Conservation (phyloP, 352 stramenopile genomes). For the Pythium vanterpoolii region DNA sequence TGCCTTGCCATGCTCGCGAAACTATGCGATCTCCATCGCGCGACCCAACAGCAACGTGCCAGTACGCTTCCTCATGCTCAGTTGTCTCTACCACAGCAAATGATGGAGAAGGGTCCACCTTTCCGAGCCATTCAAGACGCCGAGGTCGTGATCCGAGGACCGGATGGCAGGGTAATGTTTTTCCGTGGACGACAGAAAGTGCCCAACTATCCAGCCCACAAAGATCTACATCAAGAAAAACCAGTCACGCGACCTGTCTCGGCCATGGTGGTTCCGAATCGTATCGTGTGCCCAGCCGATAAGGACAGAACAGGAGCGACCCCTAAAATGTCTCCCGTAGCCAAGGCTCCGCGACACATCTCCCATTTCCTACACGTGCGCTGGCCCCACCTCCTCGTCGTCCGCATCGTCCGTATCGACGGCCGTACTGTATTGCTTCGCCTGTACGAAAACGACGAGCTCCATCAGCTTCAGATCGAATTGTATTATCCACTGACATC, state of each 20-base stretch:
- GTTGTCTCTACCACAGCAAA: not conserved
- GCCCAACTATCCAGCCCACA: not conserved
- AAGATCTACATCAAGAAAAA: not conserved
- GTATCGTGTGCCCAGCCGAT: not conserved
- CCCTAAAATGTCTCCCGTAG: too few species aligned
- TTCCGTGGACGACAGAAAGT: constrained; percentile 27
- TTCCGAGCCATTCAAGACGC: constrained; percentile 17
- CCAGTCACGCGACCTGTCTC: not conserved
- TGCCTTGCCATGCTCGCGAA: constrained; percentile 20
- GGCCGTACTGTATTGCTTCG: constrained; percentile 17
- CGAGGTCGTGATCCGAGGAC: constrained; percentile 29
- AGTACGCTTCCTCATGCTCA: not conserved
- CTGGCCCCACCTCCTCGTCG: constrained; percentile 18
- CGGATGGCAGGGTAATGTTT: constrained; percentile 39
- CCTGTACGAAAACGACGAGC: constrained; percentile 22
- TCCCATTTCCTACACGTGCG: constrained; percentile 5
- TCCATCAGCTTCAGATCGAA: constrained; percentile 19
- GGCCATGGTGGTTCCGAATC: constrained; percentile 4
- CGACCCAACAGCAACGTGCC: not conserved
- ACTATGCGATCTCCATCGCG: constrained; percentile 5
- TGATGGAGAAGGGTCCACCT: not conserved
- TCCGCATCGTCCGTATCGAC: constrained; percentile 22
- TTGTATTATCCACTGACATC: constrained; percentile 25
- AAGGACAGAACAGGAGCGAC: not conserved
- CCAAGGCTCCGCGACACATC: too few species aligned